Evolutionary conservation across 2,329 filamentous ascomycete species (phyloP).

Genomic region (Penicillium frequentans): DNA sequence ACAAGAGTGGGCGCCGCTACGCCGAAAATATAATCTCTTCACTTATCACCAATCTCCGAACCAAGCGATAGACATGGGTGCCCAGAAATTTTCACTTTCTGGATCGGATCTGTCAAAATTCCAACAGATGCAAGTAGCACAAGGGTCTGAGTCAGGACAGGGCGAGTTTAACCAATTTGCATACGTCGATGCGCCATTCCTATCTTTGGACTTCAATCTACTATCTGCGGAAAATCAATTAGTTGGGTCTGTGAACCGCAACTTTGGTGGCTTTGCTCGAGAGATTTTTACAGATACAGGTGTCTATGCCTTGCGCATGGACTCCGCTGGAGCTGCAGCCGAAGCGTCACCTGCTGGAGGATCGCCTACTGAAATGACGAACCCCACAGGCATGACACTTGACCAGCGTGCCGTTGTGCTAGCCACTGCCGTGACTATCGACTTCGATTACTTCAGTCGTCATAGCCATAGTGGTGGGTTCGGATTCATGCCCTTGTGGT

Average conservation of each 20-base stretch:
- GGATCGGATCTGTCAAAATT: constrained; percentile 50
- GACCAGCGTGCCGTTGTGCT: constrained; percentile 67
- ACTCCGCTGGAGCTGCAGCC: constrained; percentile 53
- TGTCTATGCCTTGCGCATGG: constrained; percentile 65
- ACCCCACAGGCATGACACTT: constrained; percentile 58
- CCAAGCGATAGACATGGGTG: constrained; percentile 35
- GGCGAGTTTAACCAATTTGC: constrained; percentile 61
- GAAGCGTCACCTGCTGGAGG: constrained; percentile 17
- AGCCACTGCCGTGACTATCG: constrained; percentile 63
- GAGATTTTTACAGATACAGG: constrained; percentile 68
- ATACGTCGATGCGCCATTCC: constrained; percentile 61
- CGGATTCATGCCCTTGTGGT: constrained; percentile 55
- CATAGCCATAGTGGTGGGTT: constrained; percentile 52
- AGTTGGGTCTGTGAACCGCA: constrained; percentile 63
- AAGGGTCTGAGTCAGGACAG: constrained; percentile 24
- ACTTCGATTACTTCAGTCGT: constrained; percentile 68
- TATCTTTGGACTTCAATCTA: constrained; percentile 66
- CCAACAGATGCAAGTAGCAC: constrained; percentile 47
- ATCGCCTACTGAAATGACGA: constrained; percentile 18
- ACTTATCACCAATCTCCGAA: constrained; percentile 52
- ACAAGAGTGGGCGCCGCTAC: constrained; percentile 62
- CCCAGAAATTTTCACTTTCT: constrained; percentile 43
- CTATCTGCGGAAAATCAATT: constrained; percentile 50
- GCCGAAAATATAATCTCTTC: constrained; percentile 66
- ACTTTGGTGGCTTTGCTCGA: constrained; percentile 62